Evolutionary conservation across 176 grass and related monocot genomes (phyloP).

Genomic region (Avena eriantha): DNA sequence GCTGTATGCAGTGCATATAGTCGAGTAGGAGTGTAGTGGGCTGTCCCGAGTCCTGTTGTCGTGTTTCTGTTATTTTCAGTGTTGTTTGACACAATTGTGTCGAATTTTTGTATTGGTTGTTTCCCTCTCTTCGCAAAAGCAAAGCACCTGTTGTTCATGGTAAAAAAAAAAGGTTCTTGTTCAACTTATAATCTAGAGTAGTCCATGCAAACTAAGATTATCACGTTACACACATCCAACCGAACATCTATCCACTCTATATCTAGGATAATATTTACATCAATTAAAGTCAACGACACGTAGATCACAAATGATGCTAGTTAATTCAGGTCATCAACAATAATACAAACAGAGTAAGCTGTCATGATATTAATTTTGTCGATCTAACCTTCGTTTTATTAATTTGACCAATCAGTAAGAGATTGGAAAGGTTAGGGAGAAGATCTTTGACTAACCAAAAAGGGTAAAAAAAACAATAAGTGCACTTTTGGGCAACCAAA

Average conservation of each 20-base stretch:
- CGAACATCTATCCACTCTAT: neutral
- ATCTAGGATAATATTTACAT: neutral
- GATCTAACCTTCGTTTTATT: constrained; percentile 29
- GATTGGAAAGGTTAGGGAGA: neutral
- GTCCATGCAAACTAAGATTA: neutral
- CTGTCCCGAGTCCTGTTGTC: no score
- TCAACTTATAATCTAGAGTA: no score
- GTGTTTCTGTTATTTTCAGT: no score
- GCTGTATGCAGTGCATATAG: no score
- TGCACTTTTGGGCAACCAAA: neutral
- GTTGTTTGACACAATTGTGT: no score
- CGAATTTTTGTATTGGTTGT: no score
- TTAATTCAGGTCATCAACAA: constrained; percentile 7
- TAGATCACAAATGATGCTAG: neutral
- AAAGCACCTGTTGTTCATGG: no score
- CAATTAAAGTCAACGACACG: constrained; percentile 19
- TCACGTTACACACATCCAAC: neutral
- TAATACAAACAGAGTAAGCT: neutral
- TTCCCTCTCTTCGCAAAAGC: no score
- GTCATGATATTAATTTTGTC: neutral
- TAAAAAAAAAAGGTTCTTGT: no score
- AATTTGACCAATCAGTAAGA: constrained; percentile 23
- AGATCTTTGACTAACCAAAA: constrained; percentile 31
- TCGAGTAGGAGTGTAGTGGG: no score
- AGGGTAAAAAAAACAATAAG: neutral